Evolutionary conservation across 371 early-diverging fungal genomes (phyloP), one percentile per base, ranked within the genome.

Genomic region (Dichotomocladium elegans): DNA sequence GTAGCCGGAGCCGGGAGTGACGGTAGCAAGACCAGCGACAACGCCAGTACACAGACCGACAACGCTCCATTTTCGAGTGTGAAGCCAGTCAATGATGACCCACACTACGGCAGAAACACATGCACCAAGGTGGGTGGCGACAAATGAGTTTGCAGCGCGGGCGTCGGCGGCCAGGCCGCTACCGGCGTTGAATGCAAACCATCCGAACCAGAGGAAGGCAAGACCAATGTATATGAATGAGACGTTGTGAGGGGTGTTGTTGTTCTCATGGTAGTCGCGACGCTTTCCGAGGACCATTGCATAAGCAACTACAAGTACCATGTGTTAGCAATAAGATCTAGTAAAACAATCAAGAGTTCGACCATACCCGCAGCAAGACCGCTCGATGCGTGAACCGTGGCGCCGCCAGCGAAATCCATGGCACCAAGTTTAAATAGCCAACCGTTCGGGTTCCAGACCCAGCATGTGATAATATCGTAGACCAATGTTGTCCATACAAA

Each of bases 361-460:
- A n/a, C n/a, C n/a, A n/a, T n/a, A n/a, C n/a, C n/a, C n/a, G 87
- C 94, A 14, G 88, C 88, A 37, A 88, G 78, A 33, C 94, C 94
- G 21, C 89, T 88, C 15, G 91, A 80, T 19, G 87, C 82, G 61
- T 93, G 90, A n/a, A 92, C 92, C 25, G 91, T 87, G 21, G 87
- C 86, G 14, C 94, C 94, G 41, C 66, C 93, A 37, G 93, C 93
- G 75, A 81, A 93, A 64, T 93, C 92, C 58, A 88, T 66, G 26
- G 72, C 80, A 15, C 92, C 92, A 58, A 90, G 54, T 54, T 80
- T 79, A 25, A 60, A 64, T 25, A 87, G 60, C 89, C 89, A 92
- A 7, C 91, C 91, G 49, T 82, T 82, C 14, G 77, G 77, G 3
- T 77, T 77, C 91, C 91, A 92, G n/a, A 84, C 81, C 91, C 91